A percentile compares a stretch with the other conserved stretches of the same genome.
These are phyloP conservation scores for Solanum stenotomum DNA, from an alignment of 257 asterid genomes.

Conservation along the genomic window DNA sequence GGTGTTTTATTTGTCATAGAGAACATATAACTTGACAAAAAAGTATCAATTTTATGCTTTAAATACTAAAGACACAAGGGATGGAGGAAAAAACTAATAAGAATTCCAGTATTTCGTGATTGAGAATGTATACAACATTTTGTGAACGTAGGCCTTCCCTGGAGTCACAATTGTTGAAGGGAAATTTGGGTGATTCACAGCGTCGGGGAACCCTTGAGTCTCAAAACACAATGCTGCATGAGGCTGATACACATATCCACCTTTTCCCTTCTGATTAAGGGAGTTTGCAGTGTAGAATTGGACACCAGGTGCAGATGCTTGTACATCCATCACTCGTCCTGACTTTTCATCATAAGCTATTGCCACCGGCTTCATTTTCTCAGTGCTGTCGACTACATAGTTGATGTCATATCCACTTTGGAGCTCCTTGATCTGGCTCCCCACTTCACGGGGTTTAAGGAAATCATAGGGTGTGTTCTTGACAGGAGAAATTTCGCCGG, in stretches of 20 bases:
- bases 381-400: neutral
- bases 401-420: constrained; percentile 2
- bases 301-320: constrained; percentile 3
- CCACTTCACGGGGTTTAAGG: neutral
- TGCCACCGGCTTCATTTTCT: neutral
- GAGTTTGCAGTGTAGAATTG: constrained; percentile 5
- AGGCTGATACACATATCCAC: constrained; percentile 4
- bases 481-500: neutral
- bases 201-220: constrained; percentile 13
- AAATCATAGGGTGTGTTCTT: neutral
- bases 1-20: neutral
- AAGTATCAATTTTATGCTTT: neutral
- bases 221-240: constrained; percentile 5
- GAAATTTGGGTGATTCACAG: constrained; percentile 15
- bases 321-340: constrained; percentile 6
- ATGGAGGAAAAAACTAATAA: neutral
- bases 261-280: constrained; percentile 6
- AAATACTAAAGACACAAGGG: neutral
- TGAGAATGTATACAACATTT: neutral
- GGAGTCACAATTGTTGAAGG: constrained; percentile 1
- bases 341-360: neutral
- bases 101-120: neutral
- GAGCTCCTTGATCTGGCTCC: neutral
- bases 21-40: neutral
- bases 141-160: constrained; percentile 1